These are phyloP conservation scores for Stenogyne calaminthoides DNA, from an alignment of 305 asterid genomes.

Conservation along the genomic window DNA sequence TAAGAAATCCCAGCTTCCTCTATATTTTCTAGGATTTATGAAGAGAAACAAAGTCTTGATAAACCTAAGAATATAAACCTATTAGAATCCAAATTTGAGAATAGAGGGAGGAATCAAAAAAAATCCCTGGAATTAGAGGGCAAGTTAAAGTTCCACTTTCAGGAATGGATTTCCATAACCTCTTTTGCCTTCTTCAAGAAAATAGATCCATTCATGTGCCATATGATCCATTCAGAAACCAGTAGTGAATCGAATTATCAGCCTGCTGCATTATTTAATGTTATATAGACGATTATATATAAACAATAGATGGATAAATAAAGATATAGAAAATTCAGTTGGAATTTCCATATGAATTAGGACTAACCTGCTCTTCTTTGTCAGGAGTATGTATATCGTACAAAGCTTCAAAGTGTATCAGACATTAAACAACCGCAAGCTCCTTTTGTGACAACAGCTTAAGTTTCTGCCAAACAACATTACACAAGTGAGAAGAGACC, in stretches of 20 bases:
- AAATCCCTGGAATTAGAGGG: conserved; percentile 1
- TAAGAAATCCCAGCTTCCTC: conserved; percentile 5
- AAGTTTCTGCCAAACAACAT: conserved; percentile 63
- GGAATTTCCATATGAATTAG: conserved; percentile 1
- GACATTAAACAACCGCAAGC: conserved; percentile 19
- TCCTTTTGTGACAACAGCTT: conserved; percentile 74
- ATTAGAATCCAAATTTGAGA: conserved; percentile 19
- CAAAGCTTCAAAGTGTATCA: conserved; percentile 31
- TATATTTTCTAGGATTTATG: conserved; percentile 17
- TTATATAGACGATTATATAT: neutral
- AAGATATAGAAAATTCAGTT: neutral
- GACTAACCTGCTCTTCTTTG: conserved; percentile 28
- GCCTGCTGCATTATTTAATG: conserved; percentile 18
- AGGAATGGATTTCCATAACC: neutral
- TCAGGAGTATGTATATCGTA: neutral
- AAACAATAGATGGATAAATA: neutral
- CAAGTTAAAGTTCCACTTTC: neutral
- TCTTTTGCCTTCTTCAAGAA: conserved; percentile 13
- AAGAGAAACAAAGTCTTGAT: conserved; percentile 1
- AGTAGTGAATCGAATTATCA: neutral
- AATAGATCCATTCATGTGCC: conserved; percentile 7
- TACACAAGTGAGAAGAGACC: conserved; percentile 2
- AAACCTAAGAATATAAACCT: neutral
- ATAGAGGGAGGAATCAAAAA: neutral
- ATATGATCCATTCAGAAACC: conserved; percentile 7